Base-by-base conservation (phyloP, 768 basidiomycete species). In the Lentinus tigrinus region DNA sequence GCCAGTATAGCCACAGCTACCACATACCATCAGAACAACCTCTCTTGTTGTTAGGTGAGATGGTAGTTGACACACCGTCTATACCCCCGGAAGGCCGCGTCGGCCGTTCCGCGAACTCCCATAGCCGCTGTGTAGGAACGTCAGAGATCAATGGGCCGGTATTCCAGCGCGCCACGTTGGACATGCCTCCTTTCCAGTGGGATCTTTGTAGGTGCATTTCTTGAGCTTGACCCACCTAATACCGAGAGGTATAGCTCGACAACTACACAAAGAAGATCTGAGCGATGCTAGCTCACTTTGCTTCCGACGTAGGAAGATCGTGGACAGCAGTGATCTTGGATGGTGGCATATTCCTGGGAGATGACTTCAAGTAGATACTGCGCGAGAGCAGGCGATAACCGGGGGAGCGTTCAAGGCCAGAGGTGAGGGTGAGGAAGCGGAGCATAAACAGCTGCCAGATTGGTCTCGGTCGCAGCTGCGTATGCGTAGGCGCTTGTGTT, bases 81-180 rank as follows among this genome's bases (percentile, higher is more conserved):
- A 94, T 82, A 0, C 88, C 93, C 11, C 85, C 83, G 4, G 82
- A 78, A 47, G 84, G 84, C 42, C 91, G 81, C 13, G 91, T 93
- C 67, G 85, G 90, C 37, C 95, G 80, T 65, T 91, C 87, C 10
- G 95, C 95, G 57, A 78, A 87, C 73, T 97, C 95, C 95, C 95
- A 98, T n/a, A 81, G 65, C 56, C 93, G 77, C 88, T 95, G 64
- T 31, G 31, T 31, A 10, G 42, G 47, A 43, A 23, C 43, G 39
- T 58, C 54, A 31, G 47, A 53, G 56, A 47, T 14, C 24, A 17
- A 47, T 37, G 51, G 26, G 31, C 24, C 3, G 9, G 27, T 9
- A 4, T 21, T 17, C 13, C 38, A 47, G 34, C n/a, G 27, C 14
- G 21, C 19, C 14, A 43, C 17, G 31, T 38, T 17, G 37, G 34